Evolutionary conservation across 2,329 filamentous ascomycete species (phyloP), one percentile per base, ranked within the genome.

Genomic region (Aspergillus fischeri): DNA sequence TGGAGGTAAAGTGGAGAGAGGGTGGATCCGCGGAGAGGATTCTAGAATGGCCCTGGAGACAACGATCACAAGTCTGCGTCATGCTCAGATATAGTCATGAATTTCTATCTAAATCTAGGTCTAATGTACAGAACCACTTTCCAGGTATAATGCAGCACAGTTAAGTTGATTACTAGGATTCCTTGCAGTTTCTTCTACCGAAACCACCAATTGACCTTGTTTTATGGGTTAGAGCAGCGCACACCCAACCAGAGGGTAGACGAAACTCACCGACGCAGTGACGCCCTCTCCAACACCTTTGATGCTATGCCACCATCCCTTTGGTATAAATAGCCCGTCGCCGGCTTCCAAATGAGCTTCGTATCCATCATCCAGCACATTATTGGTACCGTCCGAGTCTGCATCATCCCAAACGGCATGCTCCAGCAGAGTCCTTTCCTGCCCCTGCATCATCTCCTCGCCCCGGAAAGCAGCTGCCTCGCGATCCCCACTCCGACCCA

Each of bases 401-500:
- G 66, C 62, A 51, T 67, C 63, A 24, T 73, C 76, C 94, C 93
- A 97, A 2, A 96, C 81, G 3, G 82, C 85, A 1, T 81, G 75
- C 62, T 92, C 85, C 14, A 97, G 73, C 2, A 81, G 77, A 21
- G 78, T 73, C 62, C 86, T 86, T 75, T 96, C 91, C 1, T 77
- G 74, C 0, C 92, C 92, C 52, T 86, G 80, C 92, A 97, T 97
- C 92, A 97, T 97, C 70, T 96, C 92, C 10, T 87, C 81, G 0
- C 90, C 89, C 56, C 92, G 82, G 63, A 97, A 80, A 14, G 75
- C 77, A 24, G 78, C 79, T 51, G 71, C 76, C 14, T 62, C 68
- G 8, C 60, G 63, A 35, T 65, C 58, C 3, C 66, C 66, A 62
- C 65, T 69, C 44, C 70, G 73, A 3, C 76, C 75, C 35, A 78